Evolutionary conservation across 164 flowering plant genomes (phyloP).

Genomic region (Stephania cephalantha): DNA sequence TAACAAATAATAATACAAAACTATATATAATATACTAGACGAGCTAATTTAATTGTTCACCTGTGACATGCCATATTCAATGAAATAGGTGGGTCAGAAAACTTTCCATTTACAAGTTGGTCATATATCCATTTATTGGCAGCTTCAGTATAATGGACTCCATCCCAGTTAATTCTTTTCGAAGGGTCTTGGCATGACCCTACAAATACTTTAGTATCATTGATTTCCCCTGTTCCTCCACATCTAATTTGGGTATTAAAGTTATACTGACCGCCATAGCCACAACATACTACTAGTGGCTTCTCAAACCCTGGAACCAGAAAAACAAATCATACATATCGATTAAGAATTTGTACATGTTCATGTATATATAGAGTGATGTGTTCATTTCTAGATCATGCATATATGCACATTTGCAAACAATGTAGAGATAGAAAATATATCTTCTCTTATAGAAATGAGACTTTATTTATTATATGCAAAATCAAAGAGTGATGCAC

Average conservation of each 20-base stretch:
- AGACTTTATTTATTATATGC: too few relatives aligned
- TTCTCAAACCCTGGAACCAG: constrained; percentile 32
- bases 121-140: constrained; percentile 26
- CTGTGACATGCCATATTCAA: constrained; percentile 22
- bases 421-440: too few relatives aligned
- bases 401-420: too few relatives aligned
- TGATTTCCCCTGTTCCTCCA: constrained; percentile 18
- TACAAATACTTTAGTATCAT: constrained; percentile 19
- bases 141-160: constrained; percentile 40
- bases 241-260: constrained; percentile 15
- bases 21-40: too few relatives aligned
- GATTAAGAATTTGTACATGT: too few relatives aligned
- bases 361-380: too few relatives aligned
- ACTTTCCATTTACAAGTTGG: constrained; percentile 23
- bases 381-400: too few relatives aligned
- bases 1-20: too few relatives aligned
- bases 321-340: neutral
- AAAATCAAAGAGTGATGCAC: too few relatives aligned
- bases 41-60: too few relatives aligned
- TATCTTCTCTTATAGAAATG: too few relatives aligned
- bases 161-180: constrained; percentile 28
- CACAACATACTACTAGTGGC: constrained; percentile 39
- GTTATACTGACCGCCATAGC: constrained; percentile 40
- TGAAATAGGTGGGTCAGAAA: constrained; percentile 28
- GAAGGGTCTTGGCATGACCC: constrained; percentile 23